Evolutionary conservation across 495 filamentous ascomycete species (phyloP), one percentile per base, ranked within the genome.

Genomic region (Entonaema liquescens): DNA sequence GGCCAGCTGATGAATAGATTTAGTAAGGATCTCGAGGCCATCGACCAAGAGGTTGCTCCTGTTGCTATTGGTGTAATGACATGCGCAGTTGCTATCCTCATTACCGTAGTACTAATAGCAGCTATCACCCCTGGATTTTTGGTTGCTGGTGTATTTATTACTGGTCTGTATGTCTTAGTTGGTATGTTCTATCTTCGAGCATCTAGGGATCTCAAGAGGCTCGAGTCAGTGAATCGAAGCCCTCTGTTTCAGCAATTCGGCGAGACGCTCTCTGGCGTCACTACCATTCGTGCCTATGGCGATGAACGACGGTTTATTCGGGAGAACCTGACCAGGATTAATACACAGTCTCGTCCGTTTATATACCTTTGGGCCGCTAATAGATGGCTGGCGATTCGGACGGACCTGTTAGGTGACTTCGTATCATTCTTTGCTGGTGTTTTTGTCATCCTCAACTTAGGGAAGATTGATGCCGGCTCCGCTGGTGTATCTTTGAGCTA

Each of bases 1-100:
- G 96, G 96, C 12, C 95, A 98, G 79, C 85, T 99, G 69, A 98
- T 98, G 92, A 99, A 99, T 78, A 86, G 96, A 38, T 99, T 99
- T 79, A 98, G 95, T 68, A 98, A 98, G 79, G 96, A 98, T 79
- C 85, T 98, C 26, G 95, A 99, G 77, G 89, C 93, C 5, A 84
- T 99, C 65, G 96, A 99, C 68, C 96, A 99, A 78, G 95, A 98
- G 77, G 91, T 98, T 62, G 94, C 95, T 1, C 92, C 94, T 19
- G 88, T 97, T 60, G 94, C 96, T 21, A 92, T 88, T 55, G 84
- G 86, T 28, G 83, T 88, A 33, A 86, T 88, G 81, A 80, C 76
- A 11, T 87, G 85, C 70, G 82, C 80, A 12, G 74, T 87, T 55
- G 83, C 82, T 36, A 93, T 99, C 33, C 74, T 97, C 62, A 95